Percentiles rank a stretch among this genome's conserved stretches.
These are phyloP conservation scores for Trypanosoma mega DNA, from an alignment of 208 protist species.

Conservation along the genomic window DNA sequence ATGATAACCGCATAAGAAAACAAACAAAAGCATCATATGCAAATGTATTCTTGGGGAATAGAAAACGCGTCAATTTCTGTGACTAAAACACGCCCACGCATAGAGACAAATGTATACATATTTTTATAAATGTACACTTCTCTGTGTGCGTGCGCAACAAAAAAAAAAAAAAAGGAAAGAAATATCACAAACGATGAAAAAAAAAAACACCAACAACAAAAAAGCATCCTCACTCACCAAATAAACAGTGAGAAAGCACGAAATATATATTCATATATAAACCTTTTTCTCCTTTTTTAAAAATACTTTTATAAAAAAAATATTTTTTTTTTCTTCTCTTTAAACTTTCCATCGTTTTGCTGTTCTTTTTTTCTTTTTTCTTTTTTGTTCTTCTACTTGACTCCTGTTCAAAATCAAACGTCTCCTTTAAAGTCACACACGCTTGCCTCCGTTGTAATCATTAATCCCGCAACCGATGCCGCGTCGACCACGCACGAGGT, in stretches of 20 bases:
- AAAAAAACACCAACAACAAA: no score
- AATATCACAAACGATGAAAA: background rate
- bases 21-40: background rate
- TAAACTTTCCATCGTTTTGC: background rate
- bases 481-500: constrained; percentile 97
- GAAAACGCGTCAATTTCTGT: background rate
- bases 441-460: constrained; percentile 99
- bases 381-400: constrained; percentile 5
- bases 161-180: constrained; percentile 19
- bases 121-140: background rate
- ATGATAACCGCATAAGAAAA: background rate
- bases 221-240: no score
- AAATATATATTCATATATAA: no score
- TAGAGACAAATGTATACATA: no score
- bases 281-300: no score
- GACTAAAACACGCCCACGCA: no score
- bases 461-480: constrained; percentile 96
- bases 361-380: constrained; percentile 6
- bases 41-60: background rate
- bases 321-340: no score
- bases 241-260: no score
- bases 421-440: constrained; percentile 81
- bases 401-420: background rate
- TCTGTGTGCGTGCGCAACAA: background rate
- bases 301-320: no score